phyloP scores from a whole-genome alignment of 2,329 filamentous ascomycete genomes.

The Scleromitrula shiraiana region DNA sequence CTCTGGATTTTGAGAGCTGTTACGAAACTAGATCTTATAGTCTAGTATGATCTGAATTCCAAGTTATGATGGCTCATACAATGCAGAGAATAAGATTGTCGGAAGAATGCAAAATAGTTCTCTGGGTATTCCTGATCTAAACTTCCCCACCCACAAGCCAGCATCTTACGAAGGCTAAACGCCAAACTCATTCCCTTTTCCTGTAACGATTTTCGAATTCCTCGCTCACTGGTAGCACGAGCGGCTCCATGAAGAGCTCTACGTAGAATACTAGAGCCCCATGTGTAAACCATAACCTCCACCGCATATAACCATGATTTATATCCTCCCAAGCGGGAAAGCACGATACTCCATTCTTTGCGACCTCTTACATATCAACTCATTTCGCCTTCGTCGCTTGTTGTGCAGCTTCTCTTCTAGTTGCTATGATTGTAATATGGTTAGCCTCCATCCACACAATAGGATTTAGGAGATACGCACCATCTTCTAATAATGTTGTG shows the following conservation, averaged over 20 bases:
- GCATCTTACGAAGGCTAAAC: too few species aligned
- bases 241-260: too few species aligned
- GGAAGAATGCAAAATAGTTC: not conserved
- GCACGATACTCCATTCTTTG: too few species aligned
- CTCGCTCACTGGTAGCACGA: too few species aligned
- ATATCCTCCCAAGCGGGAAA: not conserved
- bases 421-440: constrained; percentile 14
- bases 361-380: constrained; percentile 11
- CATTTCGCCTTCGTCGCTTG: constrained; percentile 41
- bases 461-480: constrained; percentile 32
- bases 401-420: constrained; percentile 38
- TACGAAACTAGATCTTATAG: too few species aligned
- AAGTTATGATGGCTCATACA: too few species aligned
- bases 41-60: too few species aligned
- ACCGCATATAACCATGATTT: not conserved
- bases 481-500: constrained; percentile 63
- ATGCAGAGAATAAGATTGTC: too few species aligned
- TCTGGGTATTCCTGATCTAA: not conserved
- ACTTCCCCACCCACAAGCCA: not conserved
- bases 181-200: too few species aligned
- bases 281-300: not conserved
- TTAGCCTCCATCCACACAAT: constrained; percentile 10
- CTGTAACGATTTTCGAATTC: too few species aligned
- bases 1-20: too few species aligned
- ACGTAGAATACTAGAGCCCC: not conserved